These are phyloP conservation scores for Fraxinus baroniana DNA, from an alignment of 305 asterid species.

Conservation along the genomic window DNA sequence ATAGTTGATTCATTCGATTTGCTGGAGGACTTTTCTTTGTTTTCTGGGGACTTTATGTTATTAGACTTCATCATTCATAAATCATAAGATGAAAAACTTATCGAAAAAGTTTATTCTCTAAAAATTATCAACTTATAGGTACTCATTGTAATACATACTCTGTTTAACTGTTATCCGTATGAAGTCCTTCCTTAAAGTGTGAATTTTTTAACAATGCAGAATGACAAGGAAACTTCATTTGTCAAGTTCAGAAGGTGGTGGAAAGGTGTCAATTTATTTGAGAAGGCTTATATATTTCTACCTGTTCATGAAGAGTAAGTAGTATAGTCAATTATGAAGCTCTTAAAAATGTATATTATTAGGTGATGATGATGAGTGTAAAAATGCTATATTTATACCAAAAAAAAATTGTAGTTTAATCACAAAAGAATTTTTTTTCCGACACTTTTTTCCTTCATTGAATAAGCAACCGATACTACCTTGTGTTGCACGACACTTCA, in stretches of 20 bases:
- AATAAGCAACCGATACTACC: background rate
- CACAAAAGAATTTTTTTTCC: background rate
- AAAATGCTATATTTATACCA: background rate
- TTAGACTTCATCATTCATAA: background rate
- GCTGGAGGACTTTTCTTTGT: background rate
- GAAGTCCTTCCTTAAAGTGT: constrained; percentile 10
- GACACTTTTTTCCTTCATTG: background rate
- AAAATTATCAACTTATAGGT: background rate
- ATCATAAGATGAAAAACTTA: background rate
- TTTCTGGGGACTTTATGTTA: background rate
- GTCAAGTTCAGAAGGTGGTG: constrained; percentile 94
- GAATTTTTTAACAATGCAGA: constrained; percentile 42
- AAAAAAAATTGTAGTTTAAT: background rate
- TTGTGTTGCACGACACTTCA: background rate
- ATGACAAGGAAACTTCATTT: constrained; percentile 56
- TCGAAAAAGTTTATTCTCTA: background rate
- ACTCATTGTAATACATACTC: constrained; percentile 22
- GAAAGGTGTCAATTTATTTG: constrained; percentile 89
- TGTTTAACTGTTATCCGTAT: constrained; percentile 1
- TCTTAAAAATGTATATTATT: background rate
- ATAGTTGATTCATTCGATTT: constrained; percentile 1
- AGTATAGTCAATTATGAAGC: constrained; percentile 1
- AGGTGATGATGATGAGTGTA: background rate
- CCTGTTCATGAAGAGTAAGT: constrained; percentile 92
- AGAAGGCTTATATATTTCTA: constrained; percentile 78